Evolutionary conservation across 257 asterid species (phyloP), one percentile per base, ranked within the genome.

Genomic region (Jasminum sambac): DNA sequence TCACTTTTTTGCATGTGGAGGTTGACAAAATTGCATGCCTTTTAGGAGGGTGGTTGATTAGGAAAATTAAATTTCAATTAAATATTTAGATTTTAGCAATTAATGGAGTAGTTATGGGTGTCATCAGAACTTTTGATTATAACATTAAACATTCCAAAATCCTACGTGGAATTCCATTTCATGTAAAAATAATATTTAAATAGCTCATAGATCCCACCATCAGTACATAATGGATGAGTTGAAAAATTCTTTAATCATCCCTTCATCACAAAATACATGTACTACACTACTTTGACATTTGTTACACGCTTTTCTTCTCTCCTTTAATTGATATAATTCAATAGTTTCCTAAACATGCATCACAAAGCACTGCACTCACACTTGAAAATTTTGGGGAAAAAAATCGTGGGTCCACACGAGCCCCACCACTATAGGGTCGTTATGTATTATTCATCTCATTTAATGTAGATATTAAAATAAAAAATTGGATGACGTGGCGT

Each of bases 101-200:
- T n/a, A n/a, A 76, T 23, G 57, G 64, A 76, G 75, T 77, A 13
- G 76, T 79, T 75, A 74, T 76, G 68, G 50, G 66, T 38, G 62
- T 48, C 59, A 59, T 26, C 67, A 57, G 6, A 64, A 70, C 66
- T 64, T 64, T 52, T 57, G 11, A 66, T 8, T 71, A n/a, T n/a
- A 23, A 68, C 73, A 76, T 59, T 68, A 52, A 77, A 73, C 80
- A 80, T 74, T 64, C 83, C 66, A 57, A 6, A 55, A 62, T 78
- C 84, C 77, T 41, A 74, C 70, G 59, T 78, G 88, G 88, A 85
- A 83, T 78, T 81, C 88, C 84, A 83, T 81, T 78, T 63, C 36
- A 5, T 66, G 24, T 13, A 19, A 8, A 8, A 70, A 60, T 50
- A 68, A 40, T 67, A n/a, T 14, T 30, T 72, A 46, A 72, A 73